Evolutionary conservation across 352 stramenopile species (phyloP), one percentile per base, ranked within the genome.

Genomic region (Discostella stelligera): DNA sequence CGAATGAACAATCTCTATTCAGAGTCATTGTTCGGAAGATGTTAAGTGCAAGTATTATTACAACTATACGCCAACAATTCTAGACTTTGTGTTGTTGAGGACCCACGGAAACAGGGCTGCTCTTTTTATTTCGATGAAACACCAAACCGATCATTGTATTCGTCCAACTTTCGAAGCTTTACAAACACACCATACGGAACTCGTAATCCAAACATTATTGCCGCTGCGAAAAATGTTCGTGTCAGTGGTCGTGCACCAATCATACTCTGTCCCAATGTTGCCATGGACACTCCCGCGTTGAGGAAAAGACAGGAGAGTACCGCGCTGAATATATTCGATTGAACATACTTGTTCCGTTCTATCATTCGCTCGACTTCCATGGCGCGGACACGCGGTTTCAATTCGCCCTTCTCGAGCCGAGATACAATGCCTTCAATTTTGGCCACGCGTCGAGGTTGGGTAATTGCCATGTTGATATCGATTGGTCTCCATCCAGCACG

Each of bases 361-460:
- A 92, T 84, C 74, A 89, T 81, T 66, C 85, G 46, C 76, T 94
- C 93, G n/a, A 91, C 85, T 72, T 96, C 92, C 50, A 95, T 76
- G 20, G 94, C 89, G 50, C 91, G 83, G 27, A 96, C 92, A 39
- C 92, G 77, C 2, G 95, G 76, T 77, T 95, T 96, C 20, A 96
- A 88, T 62, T 96, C 91, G 37, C 93, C 93, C 62, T 83, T 83
- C 75, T 96, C 93, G 18, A 96, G 71, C 68, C 82, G 73, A 49
- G 66, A 52, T 18, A 82, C 61, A 62, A 91, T 88, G 27, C 91
- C 88, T 52, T 96, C 82, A 9, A 95, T 83, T 37, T 91, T 89
- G 18, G 86, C 84, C 32, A 93, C 86, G 68, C 84, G 72, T 66
- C 91, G 56, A 50, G 93, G 92, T 74, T 92, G 87, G 50, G 83